A percentile compares a stretch with the other conserved stretches of the same genome.
phyloP scores from a whole-genome alignment of 148 eudicot species.

The Fagopyrum homotropicum region DNA sequence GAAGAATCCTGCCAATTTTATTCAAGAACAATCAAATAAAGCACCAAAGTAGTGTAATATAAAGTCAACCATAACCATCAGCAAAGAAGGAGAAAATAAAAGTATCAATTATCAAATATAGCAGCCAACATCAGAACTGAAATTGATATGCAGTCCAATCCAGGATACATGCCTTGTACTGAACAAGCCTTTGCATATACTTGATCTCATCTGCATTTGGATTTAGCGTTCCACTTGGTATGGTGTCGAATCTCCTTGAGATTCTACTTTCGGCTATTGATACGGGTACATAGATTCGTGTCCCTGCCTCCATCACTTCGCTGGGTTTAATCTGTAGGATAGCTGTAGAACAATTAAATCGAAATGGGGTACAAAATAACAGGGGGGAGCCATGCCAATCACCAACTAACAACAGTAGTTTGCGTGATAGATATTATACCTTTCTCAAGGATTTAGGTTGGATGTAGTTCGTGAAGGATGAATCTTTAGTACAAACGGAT shows the following conservation, averaged over 20 bases:
- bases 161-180: slow-evolving; percentile 52
- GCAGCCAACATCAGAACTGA: background rate
- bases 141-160: background rate
- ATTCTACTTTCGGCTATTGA: slow-evolving; percentile 76
- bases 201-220: slow-evolving; percentile 97
- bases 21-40: slow-evolving; percentile 10
- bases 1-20: slow-evolving; percentile 68
- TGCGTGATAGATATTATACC: slow-evolving; percentile 32
- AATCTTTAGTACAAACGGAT: slow-evolving; percentile 16
- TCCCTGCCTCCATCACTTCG: slow-evolving; percentile 76
- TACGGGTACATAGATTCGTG: slow-evolving; percentile 61
- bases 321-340: slow-evolving; percentile 71
- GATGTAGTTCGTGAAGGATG: slow-evolving; percentile 18
- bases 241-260: slow-evolving; percentile 73
- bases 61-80: background rate
- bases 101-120: background rate
- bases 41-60: background rate
- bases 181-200: slow-evolving; percentile 86
- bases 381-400: background rate
- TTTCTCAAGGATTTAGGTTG: slow-evolving; percentile 33
- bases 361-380: slow-evolving; percentile 14
- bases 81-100: background rate
- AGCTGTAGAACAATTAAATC: slow-evolving; percentile 46
- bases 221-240: slow-evolving; percentile 75
- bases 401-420: background rate